These are phyloP conservation scores for Mortierella sp. DNA, from an alignment of 371 early-diverging fungal species.

Conservation along the genomic window DNA sequence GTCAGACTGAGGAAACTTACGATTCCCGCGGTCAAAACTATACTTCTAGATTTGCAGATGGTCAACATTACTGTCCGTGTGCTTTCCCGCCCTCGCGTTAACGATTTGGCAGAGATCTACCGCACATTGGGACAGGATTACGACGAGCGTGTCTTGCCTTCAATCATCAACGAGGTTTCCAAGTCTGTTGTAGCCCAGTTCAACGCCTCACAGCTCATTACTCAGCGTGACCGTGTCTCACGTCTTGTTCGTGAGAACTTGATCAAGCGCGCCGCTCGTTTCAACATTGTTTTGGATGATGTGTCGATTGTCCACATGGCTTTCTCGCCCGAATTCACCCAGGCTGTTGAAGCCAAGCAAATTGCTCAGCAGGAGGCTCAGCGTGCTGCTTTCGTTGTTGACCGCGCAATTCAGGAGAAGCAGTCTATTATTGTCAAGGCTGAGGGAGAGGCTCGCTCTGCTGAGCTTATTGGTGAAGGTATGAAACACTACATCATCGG, in stretches of 20 bases:
- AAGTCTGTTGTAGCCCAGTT: conserved; percentile 99
- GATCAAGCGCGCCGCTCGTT: conserved; percentile 86
- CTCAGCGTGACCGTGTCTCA: conserved; percentile 96
- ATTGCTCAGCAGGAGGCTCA: conserved; percentile 99
- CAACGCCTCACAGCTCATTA: conserved; percentile 98
- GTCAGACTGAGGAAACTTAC: not conserved
- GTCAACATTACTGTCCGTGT: conserved; percentile 99
- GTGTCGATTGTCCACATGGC: conserved; percentile 98
- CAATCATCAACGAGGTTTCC: conserved; percentile 98
- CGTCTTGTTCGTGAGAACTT: conserved; percentile 93
- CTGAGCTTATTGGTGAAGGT: conserved; percentile 86
- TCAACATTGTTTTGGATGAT: conserved; percentile 97
- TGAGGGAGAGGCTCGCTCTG: conserved; percentile 97
- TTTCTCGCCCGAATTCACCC: conserved; percentile 96
- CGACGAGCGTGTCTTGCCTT: conserved; percentile 97
- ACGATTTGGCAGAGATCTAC: conserved; percentile 87
- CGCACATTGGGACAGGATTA: conserved; percentile 95
- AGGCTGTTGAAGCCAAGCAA: conserved; percentile 98
- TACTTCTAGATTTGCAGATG: conserved; percentile 93
- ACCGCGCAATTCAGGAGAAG: conserved; percentile 96
- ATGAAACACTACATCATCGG: not conserved
- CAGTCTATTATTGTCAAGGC: conserved; percentile 97
- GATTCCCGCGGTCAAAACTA: not conserved
- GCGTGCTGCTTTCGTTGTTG: conserved; percentile 96
- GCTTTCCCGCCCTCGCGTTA: conserved; percentile 90